These are phyloP conservation scores for Monilinia aucupariae DNA, from an alignment of 2,329 filamentous ascomycete genomes.

Conservation along the genomic window DNA sequence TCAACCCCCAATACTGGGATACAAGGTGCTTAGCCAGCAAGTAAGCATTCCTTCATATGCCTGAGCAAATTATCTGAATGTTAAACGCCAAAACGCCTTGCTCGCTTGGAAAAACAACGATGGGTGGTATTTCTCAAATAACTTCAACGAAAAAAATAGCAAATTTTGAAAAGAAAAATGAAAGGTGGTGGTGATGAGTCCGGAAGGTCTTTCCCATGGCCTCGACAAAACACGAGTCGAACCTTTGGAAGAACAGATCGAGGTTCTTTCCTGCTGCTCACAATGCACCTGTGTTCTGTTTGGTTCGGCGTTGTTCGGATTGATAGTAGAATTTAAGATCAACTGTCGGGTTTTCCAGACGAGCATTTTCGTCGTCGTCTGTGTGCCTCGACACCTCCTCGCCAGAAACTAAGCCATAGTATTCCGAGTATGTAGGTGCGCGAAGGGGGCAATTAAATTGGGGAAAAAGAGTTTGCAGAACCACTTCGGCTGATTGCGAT, in stretches of 20 bases:
- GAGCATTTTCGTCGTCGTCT: neutral
- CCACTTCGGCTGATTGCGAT: neutral
- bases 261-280: neutral
- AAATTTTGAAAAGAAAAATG: neutral
- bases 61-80: neutral
- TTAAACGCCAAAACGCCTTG: conserved; percentile 4
- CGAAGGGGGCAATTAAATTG: neutral
- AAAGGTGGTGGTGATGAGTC: neutral
- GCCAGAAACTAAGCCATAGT: neutral
- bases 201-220: neutral
- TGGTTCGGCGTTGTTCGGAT: neutral
- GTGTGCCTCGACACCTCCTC: neutral
- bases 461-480: neutral
- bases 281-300: neutral
- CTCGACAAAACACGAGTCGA: neutral
- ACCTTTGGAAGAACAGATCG: neutral
- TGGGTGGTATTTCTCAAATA: conserved; percentile 7
- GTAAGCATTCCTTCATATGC: neutral
- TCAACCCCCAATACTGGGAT: neutral
- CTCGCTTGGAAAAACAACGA: conserved; percentile 4
- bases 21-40: neutral
- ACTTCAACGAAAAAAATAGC: neutral
- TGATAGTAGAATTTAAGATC: neutral
- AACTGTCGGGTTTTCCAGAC: too few relatives aligned
- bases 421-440: neutral